Base-by-base conservation (phyloP, 75 land plant genomes). In the Cryptomeria japonica region DNA sequence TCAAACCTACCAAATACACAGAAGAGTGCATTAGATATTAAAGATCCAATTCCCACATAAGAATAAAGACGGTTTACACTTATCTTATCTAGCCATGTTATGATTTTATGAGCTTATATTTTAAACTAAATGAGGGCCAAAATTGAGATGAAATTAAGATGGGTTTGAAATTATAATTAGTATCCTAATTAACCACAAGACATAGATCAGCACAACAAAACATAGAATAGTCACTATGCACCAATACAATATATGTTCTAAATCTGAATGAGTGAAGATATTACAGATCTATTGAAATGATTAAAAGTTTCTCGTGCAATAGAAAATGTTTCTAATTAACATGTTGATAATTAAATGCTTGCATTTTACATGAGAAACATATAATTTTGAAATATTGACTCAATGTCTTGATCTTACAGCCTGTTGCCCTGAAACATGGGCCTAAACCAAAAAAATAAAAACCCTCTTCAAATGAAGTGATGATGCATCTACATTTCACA, bases 1-100 rank as follows among this genome's bases (percentile, higher is more conserved):
- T 98, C 99, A 93, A 98, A 98, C 88, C 98, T 96, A 46, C 32
- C 34, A 44, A 82, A 46, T 46, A 4, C 34, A 82, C 84, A 82
- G 15, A 82, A 44, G 42, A 46, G 4, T 46, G 14, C 22, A 82
- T 12, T 46, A 82, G 77, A 1, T 64, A 22, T 75, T 34, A 34
- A 75, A 75, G 38, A 32, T 75, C n/a, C 34, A 25, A 11, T 32
- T 6, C 37, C 34, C 34, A 75, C 3, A 32, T 4, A 82, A 82
- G 34, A 46, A 16, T 8, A 22, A 80, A 46, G 32, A 46, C 46
- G 28, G 49, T 41, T 41, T 28, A 41, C 28, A 46, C 15, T 28
- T 28, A 82, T 38, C 11, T 38, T 75, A 51, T 11, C 44, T 8
- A 39, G 28, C 8, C n/a, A 82, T n/a, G 46, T 12, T 46, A 82